phyloP scores from a whole-genome alignment of 192 early-diverging fungal genomes.

The Chytriomyces hyalinus region DNA sequence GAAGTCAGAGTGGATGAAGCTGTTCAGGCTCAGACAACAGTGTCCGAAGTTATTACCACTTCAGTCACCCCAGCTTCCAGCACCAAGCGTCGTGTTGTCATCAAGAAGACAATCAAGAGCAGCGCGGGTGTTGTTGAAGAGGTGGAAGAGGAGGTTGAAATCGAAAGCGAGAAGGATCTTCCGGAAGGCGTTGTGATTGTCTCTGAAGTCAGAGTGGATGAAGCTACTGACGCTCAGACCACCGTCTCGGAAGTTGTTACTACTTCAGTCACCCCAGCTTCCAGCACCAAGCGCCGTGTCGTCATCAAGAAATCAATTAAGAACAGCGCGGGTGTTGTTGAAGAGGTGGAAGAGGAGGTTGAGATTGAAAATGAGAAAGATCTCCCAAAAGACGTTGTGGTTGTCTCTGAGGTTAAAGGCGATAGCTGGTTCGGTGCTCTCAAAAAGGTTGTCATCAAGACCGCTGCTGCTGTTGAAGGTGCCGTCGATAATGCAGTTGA shows the following conservation, averaged over 20 bases:
- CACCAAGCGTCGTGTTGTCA: neutral
- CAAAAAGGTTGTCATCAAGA: neutral
- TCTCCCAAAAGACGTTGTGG: neutral
- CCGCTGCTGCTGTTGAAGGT: constrained; percentile 9
- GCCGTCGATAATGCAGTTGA: neutral
- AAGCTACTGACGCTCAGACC: neutral
- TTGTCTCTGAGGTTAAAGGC: constrained; percentile 1
- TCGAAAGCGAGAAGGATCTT: neutral
- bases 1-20: neutral
- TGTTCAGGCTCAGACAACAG: neutral
- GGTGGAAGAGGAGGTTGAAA: neutral
- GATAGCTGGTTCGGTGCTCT: constrained; percentile 1
- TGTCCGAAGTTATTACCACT: neutral
- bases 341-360: neutral
- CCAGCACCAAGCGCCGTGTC: neutral
- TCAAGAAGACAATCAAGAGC: too few relatives aligned
- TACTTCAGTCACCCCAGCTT: neutral
- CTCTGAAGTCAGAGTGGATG: neutral
- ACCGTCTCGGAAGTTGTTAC: neutral
- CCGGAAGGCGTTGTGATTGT: neutral
- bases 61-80: neutral
- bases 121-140: neutral
- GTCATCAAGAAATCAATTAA: too few relatives aligned
- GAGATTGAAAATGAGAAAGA: neutral
- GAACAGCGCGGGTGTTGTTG: neutral